Evolutionary conservation across 75 land plant genomes (phyloP).

Genomic region (Picea sitchensis): DNA sequence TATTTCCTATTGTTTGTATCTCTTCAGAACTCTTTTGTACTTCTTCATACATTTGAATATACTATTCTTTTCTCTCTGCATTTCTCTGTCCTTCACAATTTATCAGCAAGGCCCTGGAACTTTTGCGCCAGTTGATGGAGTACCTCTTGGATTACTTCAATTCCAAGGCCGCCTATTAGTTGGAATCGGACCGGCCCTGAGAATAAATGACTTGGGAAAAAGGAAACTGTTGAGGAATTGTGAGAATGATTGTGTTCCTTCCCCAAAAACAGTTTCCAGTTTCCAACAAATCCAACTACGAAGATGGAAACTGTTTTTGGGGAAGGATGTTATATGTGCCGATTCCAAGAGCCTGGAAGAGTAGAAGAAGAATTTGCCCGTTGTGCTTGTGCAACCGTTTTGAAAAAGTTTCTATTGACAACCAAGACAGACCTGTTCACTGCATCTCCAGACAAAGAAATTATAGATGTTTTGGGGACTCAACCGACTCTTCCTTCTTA

Average conservation of each 20-base stretch:
- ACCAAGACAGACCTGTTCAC: constrained; percentile 19
- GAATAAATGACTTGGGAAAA: constrained; percentile 93
- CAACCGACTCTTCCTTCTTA: constrained; percentile 51
- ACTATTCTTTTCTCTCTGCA: no score
- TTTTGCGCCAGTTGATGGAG: constrained; percentile 91
- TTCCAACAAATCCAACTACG: no score
- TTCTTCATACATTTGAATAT: no score
- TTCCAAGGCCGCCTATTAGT: constrained; percentile 95
- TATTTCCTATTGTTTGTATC: no score
- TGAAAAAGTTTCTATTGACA: constrained; percentile 21
- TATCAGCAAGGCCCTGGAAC: constrained; percentile 79
- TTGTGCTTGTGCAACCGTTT: constrained; percentile 13
- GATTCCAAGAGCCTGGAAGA: constrained; percentile 44
- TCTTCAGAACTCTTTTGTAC: no score
- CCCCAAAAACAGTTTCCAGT: no score
- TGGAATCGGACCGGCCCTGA: constrained; percentile 85
- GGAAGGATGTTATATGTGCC: no score
- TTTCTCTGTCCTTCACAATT: no score
- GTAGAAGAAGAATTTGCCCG: constrained; percentile 54
- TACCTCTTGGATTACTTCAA: constrained; percentile 90
- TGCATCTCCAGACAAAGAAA: constrained; percentile 46
- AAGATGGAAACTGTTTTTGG: no score
- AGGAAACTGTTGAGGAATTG: constrained; percentile 89
- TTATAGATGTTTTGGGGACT: constrained; percentile 16
- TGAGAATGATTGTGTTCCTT: constrained; percentile 94